Percentiles rank a stretch among this genome's conserved stretches.
Evolutionary conservation across 805 yeast genomes (phyloP).

Genomic region (Candida ovalis): DNA sequence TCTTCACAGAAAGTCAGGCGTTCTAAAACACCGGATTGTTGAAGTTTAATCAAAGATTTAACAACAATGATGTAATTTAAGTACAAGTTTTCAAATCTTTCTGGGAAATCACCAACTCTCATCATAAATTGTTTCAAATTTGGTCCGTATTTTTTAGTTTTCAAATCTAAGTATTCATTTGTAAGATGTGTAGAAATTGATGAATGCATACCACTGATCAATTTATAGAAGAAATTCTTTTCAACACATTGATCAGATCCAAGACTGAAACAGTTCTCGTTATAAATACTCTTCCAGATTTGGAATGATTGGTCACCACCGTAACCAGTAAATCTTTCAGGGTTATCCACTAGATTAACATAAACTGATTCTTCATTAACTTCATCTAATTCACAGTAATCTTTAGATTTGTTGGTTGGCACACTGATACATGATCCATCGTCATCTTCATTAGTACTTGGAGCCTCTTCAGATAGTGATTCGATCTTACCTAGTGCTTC

Average conservation of each 20-base stretch:
- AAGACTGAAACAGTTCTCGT: constrained; percentile 73
- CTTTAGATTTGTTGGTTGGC: constrained; percentile 26
- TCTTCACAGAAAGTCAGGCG: constrained; percentile 27
- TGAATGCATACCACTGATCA: constrained; percentile 92
- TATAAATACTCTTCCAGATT: constrained; percentile 91
- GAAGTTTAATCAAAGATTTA: constrained; percentile 68
- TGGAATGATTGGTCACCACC: constrained; percentile 88
- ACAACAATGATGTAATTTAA: constrained; percentile 88
- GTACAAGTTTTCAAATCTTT: constrained; percentile 82
- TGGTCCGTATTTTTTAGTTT: constrained; percentile 80
- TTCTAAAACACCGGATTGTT: constrained; percentile 29
- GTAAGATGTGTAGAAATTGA: constrained; percentile 91
- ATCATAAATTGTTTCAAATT: constrained; percentile 77
- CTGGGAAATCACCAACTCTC: constrained; percentile 87
- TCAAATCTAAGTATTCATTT: constrained; percentile 68
- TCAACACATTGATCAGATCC: constrained; percentile 64
- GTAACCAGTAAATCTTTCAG: constrained; percentile 95
- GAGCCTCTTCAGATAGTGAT: constrained; percentile 23
- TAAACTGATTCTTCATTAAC: constrained; percentile 69
- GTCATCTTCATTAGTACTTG: constrained; percentile 33
- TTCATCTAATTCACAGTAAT: constrained; percentile 66
- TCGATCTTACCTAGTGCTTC: constrained; percentile 58
- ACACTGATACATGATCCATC: constrained; percentile 25
- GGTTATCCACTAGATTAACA: constrained; percentile 83
- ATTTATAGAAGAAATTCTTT: constrained; percentile 80